Evolutionary conservation across 768 basidiomycete genomes (phyloP).

Genomic region (Lyophyllum atratum): DNA sequence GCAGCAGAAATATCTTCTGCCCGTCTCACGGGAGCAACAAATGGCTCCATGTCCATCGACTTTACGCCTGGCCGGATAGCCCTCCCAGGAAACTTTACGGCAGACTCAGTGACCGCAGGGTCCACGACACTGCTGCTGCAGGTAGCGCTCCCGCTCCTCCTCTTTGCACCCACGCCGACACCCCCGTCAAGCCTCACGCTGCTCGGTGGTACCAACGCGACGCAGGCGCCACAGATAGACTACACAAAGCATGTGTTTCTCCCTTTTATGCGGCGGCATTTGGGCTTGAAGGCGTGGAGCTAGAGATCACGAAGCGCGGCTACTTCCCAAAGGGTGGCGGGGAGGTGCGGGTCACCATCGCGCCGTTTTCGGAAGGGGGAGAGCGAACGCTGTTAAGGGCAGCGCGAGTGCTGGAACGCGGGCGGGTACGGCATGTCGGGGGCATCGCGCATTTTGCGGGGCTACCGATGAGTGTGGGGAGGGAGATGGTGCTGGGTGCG

Average conservation of each 20-base stretch:
- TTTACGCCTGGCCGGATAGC: slow-evolving; percentile 54
- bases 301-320: slow-evolving; percentile 59
- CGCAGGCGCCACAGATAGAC: slow-evolving; percentile 73
- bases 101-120: slow-evolving; percentile 63
- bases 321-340: slow-evolving; percentile 80
- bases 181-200: slow-evolving; percentile 51
- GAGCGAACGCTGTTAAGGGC: slow-evolving; percentile 29
- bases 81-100: slow-evolving; percentile 40
- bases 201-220: slow-evolving; percentile 73
- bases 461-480: slow-evolving; percentile 57
- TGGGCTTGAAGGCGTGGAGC: slow-evolving; percentile 38
- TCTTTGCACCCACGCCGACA: slow-evolving; percentile 46
- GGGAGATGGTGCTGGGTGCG: slow-evolving; percentile 60
- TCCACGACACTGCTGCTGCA: slow-evolving; percentile 74
- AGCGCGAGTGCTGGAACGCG: slow-evolving; percentile 58
- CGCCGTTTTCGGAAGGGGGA: slow-evolving; percentile 44
- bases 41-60: slow-evolving; percentile 53
- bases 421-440: slow-evolving; percentile 47
- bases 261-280: slow-evolving; percentile 69
- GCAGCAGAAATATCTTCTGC: slow-evolving; percentile 63
- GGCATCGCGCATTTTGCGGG: slow-evolving; percentile 71
- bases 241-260: slow-evolving; percentile 66
- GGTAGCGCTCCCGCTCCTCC: slow-evolving; percentile 66
- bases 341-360: slow-evolving; percentile 45
- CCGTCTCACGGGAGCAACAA: slow-evolving; percentile 51